Evolutionary conservation across 495 filamentous ascomycete genomes (phyloP).

Genomic region (Cercophora scortea): DNA sequence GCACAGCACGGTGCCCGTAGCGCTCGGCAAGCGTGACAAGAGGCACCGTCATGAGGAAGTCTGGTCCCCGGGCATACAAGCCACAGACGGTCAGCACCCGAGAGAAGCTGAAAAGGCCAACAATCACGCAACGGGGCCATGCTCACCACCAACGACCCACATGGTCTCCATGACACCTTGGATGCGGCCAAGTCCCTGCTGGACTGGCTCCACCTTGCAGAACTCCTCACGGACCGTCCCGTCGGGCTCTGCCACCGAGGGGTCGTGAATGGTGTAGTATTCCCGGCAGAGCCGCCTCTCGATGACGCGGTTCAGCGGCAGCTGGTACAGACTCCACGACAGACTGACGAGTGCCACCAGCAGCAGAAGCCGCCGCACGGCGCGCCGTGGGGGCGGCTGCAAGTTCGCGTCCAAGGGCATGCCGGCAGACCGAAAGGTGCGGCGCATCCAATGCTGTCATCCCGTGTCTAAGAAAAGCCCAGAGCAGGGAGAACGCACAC

Average conservation of each 20-base stretch:
- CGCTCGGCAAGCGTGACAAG: constrained; percentile 31
- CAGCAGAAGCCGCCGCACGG: constrained; percentile 22
- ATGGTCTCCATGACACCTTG: constrained; percentile 34
- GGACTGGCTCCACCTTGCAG: constrained; percentile 40
- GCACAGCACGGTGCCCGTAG: constrained; percentile 26
- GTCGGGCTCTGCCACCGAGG: constrained; percentile 21
- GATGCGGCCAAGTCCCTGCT: constrained; percentile 35
- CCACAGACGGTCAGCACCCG: neutral
- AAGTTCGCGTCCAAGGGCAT: too few species aligned
- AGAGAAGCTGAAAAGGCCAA: neutral
- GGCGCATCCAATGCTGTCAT: too few species aligned
- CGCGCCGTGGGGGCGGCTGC: too few species aligned
- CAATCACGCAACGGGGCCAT: too few species aligned
- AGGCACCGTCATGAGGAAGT: constrained; percentile 39
- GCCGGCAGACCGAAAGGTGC: too few species aligned
- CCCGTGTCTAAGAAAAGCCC: too few species aligned
- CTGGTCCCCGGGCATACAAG: constrained; percentile 7
- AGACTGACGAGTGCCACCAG: constrained; percentile 37
- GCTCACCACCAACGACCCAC: constrained; percentile 38
- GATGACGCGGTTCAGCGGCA: constrained; percentile 40
- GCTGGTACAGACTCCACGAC: constrained; percentile 34
- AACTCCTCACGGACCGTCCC: constrained; percentile 33
- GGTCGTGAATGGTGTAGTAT: constrained; percentile 32
- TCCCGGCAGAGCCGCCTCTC: constrained; percentile 40
- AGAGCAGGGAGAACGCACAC: too few species aligned